Conservation (phyloP, 768 basidiomycete genomes). For the Russula foetens region DNA sequence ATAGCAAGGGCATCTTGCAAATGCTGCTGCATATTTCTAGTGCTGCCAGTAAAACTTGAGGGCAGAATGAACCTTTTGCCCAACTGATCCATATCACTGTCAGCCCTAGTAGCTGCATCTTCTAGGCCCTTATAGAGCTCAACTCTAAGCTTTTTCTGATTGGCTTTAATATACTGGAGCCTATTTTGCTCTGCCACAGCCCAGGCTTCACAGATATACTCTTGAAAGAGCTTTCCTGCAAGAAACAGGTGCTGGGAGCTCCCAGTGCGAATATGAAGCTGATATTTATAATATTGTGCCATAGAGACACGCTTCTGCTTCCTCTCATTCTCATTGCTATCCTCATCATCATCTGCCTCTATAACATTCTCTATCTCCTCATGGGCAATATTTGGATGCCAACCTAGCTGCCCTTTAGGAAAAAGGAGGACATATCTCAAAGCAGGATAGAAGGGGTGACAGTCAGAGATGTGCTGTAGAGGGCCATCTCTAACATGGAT, state of each 20-base stretch:
- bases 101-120: neutral
- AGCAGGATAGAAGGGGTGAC: neutral
- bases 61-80: neutral
- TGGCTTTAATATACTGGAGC: neutral
- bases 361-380: neutral
- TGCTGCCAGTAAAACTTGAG: neutral
- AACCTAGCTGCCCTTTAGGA: constrained; percentile 3
- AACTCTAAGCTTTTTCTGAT: neutral
- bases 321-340: too few relatives aligned
- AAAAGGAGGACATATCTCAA: constrained; percentile 1
- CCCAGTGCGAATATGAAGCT: neutral
- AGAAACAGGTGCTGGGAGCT: neutral
- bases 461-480: too few relatives aligned
- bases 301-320: neutral
- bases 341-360: too few relatives aligned
- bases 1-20: neutral
- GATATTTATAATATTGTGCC: neutral
- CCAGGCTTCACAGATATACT: neutral
- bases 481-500: too few relatives aligned
- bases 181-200: neutral
- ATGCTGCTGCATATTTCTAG: neutral
- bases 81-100: neutral
- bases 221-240: neutral
- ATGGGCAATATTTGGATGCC: neutral
- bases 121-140: neutral